Percentiles rank a stretch among this genome's conserved stretches.
phyloP scores from a whole-genome alignment of 2,329 filamentous ascomycete genomes.

The Cyphellophora attinorum region DNA sequence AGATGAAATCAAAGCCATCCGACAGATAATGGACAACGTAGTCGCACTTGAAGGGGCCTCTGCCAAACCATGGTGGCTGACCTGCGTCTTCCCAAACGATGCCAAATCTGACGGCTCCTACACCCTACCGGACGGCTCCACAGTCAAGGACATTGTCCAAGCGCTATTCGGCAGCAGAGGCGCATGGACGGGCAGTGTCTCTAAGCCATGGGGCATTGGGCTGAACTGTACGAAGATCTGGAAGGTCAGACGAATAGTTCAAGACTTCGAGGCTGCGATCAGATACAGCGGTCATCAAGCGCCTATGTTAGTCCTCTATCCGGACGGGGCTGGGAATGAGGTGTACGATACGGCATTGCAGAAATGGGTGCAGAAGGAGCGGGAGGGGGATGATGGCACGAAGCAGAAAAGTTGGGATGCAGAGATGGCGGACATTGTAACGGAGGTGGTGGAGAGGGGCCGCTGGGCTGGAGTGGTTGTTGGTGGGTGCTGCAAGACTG shows the following conservation, averaged over 20 bases:
- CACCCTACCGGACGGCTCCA: conserved; percentile 48
- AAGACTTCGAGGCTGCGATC: conserved; percentile 25
- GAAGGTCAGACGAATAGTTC: conserved; percentile 21
- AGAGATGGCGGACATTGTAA: conserved; percentile 20
- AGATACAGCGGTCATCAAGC: conserved; percentile 26
- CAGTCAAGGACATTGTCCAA: conserved; percentile 32
- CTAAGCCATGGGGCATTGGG: conserved; percentile 51
- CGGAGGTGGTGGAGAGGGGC: conserved; percentile 12
- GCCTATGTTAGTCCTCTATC: conserved; percentile 54
- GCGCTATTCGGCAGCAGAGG: conserved; percentile 28
- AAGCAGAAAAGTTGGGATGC: conserved; percentile 22
- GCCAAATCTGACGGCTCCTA: conserved; percentile 20
- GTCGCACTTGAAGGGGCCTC: conserved; percentile 12
- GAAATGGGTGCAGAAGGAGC: conserved; percentile 41
- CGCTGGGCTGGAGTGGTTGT: conserved; percentile 25
- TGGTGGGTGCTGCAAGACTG: conserved; percentile 38
- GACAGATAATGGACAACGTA: conserved; percentile 30
- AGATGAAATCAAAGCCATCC: conserved; percentile 52
- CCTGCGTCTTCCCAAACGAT: conserved; percentile 52
- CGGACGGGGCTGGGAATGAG: conserved; percentile 60
- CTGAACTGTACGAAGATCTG: conserved; percentile 52
- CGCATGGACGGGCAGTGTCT: conserved; percentile 11
- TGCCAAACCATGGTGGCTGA: conserved; percentile 48
- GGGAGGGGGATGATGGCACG: background rate
- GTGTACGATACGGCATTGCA: conserved; percentile 57